These are phyloP conservation scores for Rhizoclosmatium globosum DNA, from an alignment of 192 early-diverging fungal genomes.

Conservation along the genomic window DNA sequence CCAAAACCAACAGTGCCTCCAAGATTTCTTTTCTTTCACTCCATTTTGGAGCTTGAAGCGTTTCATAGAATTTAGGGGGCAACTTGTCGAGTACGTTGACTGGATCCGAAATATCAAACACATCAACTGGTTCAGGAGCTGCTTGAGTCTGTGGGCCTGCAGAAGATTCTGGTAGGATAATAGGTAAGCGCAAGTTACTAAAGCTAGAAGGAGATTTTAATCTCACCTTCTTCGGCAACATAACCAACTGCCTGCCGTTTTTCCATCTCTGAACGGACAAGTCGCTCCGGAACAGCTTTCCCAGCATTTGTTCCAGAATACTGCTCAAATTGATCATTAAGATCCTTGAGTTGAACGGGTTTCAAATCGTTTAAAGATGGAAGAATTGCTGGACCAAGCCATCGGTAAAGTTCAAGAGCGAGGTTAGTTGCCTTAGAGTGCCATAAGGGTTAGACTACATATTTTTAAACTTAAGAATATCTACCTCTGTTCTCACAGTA, in stretches of 20 bases:
- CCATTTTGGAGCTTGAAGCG: constrained; percentile 89
- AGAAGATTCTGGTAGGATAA: too few relatives aligned
- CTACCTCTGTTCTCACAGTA: constrained; percentile 86
- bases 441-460: constrained; percentile 29
- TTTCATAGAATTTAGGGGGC: constrained; percentile 78
- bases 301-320: constrained; percentile 55
- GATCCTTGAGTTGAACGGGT: constrained; percentile 89
- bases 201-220: not conserved
- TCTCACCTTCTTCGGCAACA: constrained; percentile 26
- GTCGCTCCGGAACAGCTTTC: constrained; percentile 68
- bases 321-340: constrained; percentile 83
- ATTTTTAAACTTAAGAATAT: not conserved
- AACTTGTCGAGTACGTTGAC: constrained; percentile 92
- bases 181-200: too few relatives aligned
- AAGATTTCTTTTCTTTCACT: constrained; percentile 94
- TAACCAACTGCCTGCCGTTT: constrained; percentile 35
- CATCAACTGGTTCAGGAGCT: constrained; percentile 71
- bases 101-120: constrained; percentile 86
- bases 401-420: constrained; percentile 89
- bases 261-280: constrained; percentile 84
- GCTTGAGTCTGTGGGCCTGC: constrained; percentile 50
- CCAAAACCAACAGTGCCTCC: constrained; percentile 74
- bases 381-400: constrained; percentile 85
- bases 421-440: constrained; percentile 62
- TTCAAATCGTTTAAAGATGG: constrained; percentile 85